Evolutionary conservation across 495 filamentous ascomycete genomes (phyloP), one percentile per base, ranked within the genome.

Genomic region (Aspergillus indologenus): DNA sequence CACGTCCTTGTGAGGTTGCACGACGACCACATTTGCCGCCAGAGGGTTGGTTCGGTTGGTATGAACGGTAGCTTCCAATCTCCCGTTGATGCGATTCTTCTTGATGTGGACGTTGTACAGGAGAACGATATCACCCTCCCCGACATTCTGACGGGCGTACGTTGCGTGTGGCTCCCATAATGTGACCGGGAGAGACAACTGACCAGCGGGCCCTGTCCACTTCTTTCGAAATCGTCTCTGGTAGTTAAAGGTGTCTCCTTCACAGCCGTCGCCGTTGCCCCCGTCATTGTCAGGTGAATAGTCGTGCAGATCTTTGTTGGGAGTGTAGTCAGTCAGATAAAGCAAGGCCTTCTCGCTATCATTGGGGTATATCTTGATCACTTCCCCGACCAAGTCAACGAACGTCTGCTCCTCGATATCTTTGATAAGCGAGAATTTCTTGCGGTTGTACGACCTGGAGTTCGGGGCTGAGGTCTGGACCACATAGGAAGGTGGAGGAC

Each of bases 301-400:
- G 31, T 85, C 71, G 46, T 79, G 83, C 20, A 98, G 82, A 29
- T 63, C 56, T 0, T 71, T 62, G 59, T 95, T 88, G 22, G 79
- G 67, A 9, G 92, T 96, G 71, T 96, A 98, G 69, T 98, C 94
- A 0, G 90, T 92, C 18, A 96, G 68, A 70, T 92, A 91, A 0
- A 98, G 45, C 1, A 87, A 83, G 19, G 81, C 68, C 54, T 69
- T 81, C 18, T 77, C 76, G 24, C 68, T 71, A 29, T 71, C 68
- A 49, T 70, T 73, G 34, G 73, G 79, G 48, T 83, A 87, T 0
- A 84, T 79, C 61, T 84, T 90, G 46, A 91, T 78, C 3, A 96
- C 85, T 66, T 92, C 81, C n/a, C 85, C 91, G 18, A 91, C 70
- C 7, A 96, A 61, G 70, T 96, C 86, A 66, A 81, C 84, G 66